These are phyloP conservation scores for Macrocybe gigantea DNA, from an alignment of 768 basidiomycete species.

Conservation along the genomic window DNA sequence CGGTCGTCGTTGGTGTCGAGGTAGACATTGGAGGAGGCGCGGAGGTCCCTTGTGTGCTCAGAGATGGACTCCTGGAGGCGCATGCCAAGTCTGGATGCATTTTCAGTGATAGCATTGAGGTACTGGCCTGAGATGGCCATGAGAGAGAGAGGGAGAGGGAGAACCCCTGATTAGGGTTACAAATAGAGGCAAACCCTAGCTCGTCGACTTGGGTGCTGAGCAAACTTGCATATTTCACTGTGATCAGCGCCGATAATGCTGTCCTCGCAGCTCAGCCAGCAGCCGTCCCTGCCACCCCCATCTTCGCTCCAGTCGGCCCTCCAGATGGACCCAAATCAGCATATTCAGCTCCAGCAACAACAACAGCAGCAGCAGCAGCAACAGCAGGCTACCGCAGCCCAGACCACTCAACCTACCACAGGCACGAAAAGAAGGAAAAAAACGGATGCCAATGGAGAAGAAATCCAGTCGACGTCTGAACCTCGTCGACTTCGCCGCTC, in stretches of 20 bases:
- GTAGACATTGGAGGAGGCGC: constrained; percentile 53
- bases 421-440: constrained; percentile 52
- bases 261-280: constrained; percentile 25
- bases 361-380: constrained; percentile 21
- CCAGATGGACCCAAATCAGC: constrained; percentile 64
- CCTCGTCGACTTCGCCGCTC: constrained; percentile 80
- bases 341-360: constrained; percentile 38
- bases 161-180: constrained; percentile 23
- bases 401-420: constrained; percentile 6
- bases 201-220: constrained; percentile 27
- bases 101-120: constrained; percentile 61
- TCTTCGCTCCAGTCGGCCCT: constrained; percentile 56
- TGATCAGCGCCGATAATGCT: constrained; percentile 26
- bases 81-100: constrained; percentile 78
- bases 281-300: constrained; percentile 25
- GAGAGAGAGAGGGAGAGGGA: not conserved
- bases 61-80: constrained; percentile 80
- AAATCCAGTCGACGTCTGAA: constrained; percentile 53
- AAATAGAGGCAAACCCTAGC: constrained; percentile 25
- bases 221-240: constrained; percentile 11
- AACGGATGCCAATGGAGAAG: constrained; percentile 49
- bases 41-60: constrained; percentile 72
- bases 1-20: constrained; percentile 77
- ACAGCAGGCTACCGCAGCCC: constrained; percentile 21
- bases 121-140: constrained; percentile 37